A percentile compares a stretch with the other conserved stretches of the same genome.
Conservation (phyloP, 2,329 filamentous ascomycete genomes). For the Xylaria sp. region DNA sequence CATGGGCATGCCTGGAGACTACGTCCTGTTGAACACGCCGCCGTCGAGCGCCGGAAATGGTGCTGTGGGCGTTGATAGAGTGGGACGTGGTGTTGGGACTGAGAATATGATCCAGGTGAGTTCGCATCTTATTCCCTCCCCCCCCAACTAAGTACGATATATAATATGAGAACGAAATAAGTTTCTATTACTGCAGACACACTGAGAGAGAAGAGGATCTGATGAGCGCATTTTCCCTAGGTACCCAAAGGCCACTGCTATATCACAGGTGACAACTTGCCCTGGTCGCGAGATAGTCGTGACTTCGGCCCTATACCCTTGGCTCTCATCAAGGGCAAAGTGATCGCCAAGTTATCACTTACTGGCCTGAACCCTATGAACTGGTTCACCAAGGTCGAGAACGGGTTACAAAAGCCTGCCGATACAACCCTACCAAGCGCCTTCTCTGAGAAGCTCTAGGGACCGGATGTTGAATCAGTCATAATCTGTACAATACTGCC, state of each 20-base stretch:
- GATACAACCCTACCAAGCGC: background rate
- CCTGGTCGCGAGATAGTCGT: conserved; percentile 85
- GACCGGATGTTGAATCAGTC: background rate
- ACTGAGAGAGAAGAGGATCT: conserved; percentile 4
- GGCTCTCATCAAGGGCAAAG: conserved; percentile 84
- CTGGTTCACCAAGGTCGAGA: conserved; percentile 62
- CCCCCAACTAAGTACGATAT: background rate
- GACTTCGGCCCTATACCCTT: conserved; percentile 87
- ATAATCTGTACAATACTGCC: conserved; percentile 20
- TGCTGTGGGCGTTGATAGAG: conserved; percentile 38
- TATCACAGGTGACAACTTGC: conserved; percentile 87
- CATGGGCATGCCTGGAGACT: conserved; percentile 78
- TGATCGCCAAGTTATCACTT: conserved; percentile 65
- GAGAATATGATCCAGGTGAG: conserved; percentile 73
- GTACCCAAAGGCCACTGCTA: conserved; percentile 93
- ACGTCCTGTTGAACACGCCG: conserved; percentile 72
- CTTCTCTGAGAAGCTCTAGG: background rate
- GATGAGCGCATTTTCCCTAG: conserved; percentile 55
- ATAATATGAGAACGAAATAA: background rate
- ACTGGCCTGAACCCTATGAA: conserved; percentile 58
- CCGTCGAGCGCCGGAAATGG: conserved; percentile 27
- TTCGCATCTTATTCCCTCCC: background rate
- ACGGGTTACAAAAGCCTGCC: conserved; percentile 45
- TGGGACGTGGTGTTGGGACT: conserved; percentile 26
- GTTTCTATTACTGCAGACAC: background rate